Conservation (phyloP, 2,329 filamentous ascomycete species). For the Ophiocordyceps unilateralis region DNA sequence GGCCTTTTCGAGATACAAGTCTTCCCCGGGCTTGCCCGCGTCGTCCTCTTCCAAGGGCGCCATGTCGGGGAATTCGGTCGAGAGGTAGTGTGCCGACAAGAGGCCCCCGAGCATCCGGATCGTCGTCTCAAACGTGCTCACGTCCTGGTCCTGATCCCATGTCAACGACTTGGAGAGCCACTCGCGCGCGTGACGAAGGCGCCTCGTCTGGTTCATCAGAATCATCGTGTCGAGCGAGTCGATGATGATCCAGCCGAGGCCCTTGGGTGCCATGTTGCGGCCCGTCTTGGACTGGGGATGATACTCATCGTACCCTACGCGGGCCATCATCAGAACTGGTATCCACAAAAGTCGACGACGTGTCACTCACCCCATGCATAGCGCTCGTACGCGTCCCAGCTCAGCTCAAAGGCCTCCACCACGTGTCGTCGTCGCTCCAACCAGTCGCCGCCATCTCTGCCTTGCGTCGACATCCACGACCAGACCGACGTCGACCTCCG, state of each 20-base stretch:
- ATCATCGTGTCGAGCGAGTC: constrained; percentile 94
- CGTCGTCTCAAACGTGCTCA: constrained; percentile 95
- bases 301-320: constrained; percentile 64
- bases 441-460: constrained; percentile 48
- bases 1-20: constrained; percentile 90
- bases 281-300: constrained; percentile 67
- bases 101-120: constrained; percentile 94
- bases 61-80: constrained; percentile 62
- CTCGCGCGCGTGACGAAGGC: constrained; percentile 67
- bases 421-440: constrained; percentile 60
- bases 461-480: constrained; percentile 39
- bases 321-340: constrained; percentile 5
- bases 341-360: constrained; percentile 7
- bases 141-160: constrained; percentile 86
- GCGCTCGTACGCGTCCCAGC: constrained; percentile 83
- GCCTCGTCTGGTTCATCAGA: constrained; percentile 87
- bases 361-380: constrained; percentile 72
- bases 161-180: constrained; percentile 71
- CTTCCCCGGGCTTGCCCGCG: constrained; percentile 57
- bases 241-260: constrained; percentile 95
- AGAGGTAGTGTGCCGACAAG: constrained; percentile 88
- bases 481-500: constrained; percentile 24
- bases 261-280: constrained; percentile 69
- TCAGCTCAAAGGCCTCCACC: constrained; percentile 75
- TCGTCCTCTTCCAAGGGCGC: constrained; percentile 59